phyloP scores from a whole-genome alignment of 2,329 filamentous ascomycete genomes.

The Cyphellophora europaea region DNA sequence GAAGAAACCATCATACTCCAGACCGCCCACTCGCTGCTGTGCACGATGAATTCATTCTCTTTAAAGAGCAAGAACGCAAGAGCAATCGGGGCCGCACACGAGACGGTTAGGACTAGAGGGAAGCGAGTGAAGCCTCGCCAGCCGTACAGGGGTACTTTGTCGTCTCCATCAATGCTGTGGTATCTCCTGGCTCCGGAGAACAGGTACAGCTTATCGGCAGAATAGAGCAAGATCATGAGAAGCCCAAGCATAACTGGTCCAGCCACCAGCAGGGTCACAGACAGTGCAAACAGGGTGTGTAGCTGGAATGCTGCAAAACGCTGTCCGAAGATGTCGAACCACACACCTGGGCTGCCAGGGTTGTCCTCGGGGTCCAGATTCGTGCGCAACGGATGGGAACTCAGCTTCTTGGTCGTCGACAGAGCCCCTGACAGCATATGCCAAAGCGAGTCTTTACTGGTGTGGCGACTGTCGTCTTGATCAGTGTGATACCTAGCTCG shows the following conservation, averaged over 20 bases:
- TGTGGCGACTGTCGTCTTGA: constrained; percentile 75
- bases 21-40: constrained; percentile 78
- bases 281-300: constrained; percentile 78
- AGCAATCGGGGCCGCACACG: constrained; percentile 60
- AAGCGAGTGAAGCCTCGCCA: constrained; percentile 78
- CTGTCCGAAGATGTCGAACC: constrained; percentile 86
- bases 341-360: constrained; percentile 53
- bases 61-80: constrained; percentile 69
- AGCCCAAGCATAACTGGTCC: constrained; percentile 64
- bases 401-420: constrained; percentile 62
- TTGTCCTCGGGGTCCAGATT: constrained; percentile 8
- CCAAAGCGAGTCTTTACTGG: constrained; percentile 61
- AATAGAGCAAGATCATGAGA: constrained; percentile 59
- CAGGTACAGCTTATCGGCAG: constrained; percentile 76
- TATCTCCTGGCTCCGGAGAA: constrained; percentile 60
- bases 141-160: constrained; percentile 59
- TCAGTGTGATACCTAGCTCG: constrained; percentile 83
- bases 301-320: constrained; percentile 70
- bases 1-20: constrained; percentile 80
- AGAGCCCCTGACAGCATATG: constrained; percentile 88
- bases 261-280: constrained; percentile 70
- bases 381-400: constrained; percentile 45
- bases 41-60: constrained; percentile 82
- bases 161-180: constrained; percentile 49
- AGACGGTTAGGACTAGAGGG: constrained; percentile 62